These are phyloP conservation scores for Quercus cerris DNA, from an alignment of 306 rosid species.

Conservation along the genomic window DNA sequence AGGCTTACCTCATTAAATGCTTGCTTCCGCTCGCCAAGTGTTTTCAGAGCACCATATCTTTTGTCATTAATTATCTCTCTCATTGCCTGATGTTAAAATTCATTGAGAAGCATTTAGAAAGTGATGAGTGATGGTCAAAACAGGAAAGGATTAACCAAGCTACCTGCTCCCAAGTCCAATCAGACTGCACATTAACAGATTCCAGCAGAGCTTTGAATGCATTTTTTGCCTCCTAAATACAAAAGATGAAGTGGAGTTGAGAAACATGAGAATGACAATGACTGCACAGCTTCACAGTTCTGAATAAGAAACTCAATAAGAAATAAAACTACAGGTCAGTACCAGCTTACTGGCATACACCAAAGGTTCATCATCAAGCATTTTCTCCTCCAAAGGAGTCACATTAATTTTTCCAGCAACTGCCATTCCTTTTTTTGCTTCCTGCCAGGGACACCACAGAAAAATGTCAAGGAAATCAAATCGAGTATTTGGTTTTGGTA, in stretches of 20 bases:
- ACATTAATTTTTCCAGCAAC: conserved; percentile 66
- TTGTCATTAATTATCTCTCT: conserved; percentile 91
- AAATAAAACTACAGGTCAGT: conserved; percentile 27
- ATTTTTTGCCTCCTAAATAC: conserved; percentile 82
- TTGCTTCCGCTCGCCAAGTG: conserved; percentile 97
- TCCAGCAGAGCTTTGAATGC: conserved; percentile 92
- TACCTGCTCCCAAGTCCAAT: conserved; percentile 99
- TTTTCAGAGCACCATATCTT: conserved; percentile 88
- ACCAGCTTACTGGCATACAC: conserved; percentile 90
- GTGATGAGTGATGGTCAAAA: background rate
- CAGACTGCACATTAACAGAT: conserved; percentile 89
- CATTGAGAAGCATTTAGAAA: conserved; percentile 26
- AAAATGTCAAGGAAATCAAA: conserved; percentile 15
- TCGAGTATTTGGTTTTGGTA: background rate
- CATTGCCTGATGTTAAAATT: conserved; percentile 65
- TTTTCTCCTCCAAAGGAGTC: conserved; percentile 67
- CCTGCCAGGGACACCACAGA: conserved; percentile 50
- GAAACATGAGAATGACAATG: background rate
- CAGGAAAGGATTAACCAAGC: conserved; percentile 17
- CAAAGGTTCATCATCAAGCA: conserved; percentile 68
- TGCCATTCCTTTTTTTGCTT: conserved; percentile 64
- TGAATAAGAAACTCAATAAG: background rate
- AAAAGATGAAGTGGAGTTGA: background rate
- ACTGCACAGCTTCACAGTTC: conserved; percentile 1
- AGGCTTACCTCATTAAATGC: conserved; percentile 92